Base-by-base conservation (phyloP, 306 rosid genomes). In the Fagus sylvatica region DNA sequence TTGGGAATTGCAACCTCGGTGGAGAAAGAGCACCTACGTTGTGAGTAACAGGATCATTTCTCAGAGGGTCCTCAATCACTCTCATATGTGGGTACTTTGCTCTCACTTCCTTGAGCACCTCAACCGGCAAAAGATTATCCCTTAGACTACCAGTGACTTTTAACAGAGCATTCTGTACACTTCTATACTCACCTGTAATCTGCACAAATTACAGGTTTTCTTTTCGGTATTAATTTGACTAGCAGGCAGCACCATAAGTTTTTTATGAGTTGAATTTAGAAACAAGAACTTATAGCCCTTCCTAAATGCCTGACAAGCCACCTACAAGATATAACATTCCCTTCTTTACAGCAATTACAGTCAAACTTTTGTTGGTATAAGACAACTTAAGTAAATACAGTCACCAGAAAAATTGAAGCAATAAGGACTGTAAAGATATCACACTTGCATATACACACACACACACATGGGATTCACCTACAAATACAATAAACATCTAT, bases 141-240 rank as follows among this genome's bases (percentile, higher is more conserved):
- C 91, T 89, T 54, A 89, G 71, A 70, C 67, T 59, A 76, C 82
- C 6, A 66, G 93, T 87, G 74, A 89, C 79, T 73, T 78, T 80
- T 75, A 76, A 41, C n/a, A 89, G 69, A 30, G 91, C 93, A 76
- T 78, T 74, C 67, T 80, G 80, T 66, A 89, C 93, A 66, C 78
- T 83, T 78, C n/a, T 61, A 76, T 81, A 82, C 70, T 73, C 85
- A 65, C 93, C 91, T 60, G 83, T 82, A 22, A 89, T 89, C 91
- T 89, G 91, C 87, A 78, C 39, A 51, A 70, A 80, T 79, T 49
- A 22, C 65, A 53, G 16, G 34, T 71, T n/a, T 32, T 75, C 64
- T 73, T 82, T 72, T 74, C 66, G 72, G 51, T 55, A 73, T 74
- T 61, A 76, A 78, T 68, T 74, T 68, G 69, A 74, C 70, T 5